Evolutionary conservation across 2,329 filamentous ascomycete genomes (phyloP).

Genomic region (Hortaea werneckii): DNA sequence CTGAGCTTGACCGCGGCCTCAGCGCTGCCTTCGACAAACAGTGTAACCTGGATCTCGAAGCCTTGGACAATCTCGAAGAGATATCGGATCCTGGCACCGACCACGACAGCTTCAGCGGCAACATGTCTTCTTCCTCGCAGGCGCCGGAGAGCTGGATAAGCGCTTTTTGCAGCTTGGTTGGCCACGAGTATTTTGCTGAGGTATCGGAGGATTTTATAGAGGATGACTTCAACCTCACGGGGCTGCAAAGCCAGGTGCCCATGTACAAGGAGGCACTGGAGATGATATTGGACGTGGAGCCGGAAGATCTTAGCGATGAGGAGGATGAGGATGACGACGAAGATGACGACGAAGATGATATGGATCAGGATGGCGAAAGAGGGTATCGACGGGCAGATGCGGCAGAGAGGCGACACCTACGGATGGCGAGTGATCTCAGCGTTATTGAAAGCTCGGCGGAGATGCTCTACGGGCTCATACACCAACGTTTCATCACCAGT

Average conservation of each 20-base stretch:
- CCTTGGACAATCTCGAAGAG: conserved; percentile 6
- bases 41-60: conserved; percentile 16
- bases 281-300: conserved; percentile 98
- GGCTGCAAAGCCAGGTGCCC: conserved; percentile 84
- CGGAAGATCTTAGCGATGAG: conserved; percentile 84
- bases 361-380: conserved; percentile 46
- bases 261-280: conserved; percentile 99
- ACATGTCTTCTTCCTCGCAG: conserved; percentile 50
- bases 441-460: conserved; percentile 97
- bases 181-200: conserved; percentile 98
- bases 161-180: conserved; percentile 88
- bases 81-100: neutral
- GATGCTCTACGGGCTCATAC: conserved; percentile 93
- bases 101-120: conserved; percentile 21
- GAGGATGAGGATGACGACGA: conserved; percentile 62
- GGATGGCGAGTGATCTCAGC: conserved; percentile 84
- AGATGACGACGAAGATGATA: conserved; percentile 39
- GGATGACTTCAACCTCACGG: conserved; percentile 98
- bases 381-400: conserved; percentile 27
- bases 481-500: conserved; percentile 96
- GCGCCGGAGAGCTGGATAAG: conserved; percentile 90
- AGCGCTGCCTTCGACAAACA: conserved; percentile 20
- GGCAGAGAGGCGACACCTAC: conserved; percentile 65
- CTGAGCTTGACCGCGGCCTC: conserved; percentile 9
- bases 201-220: conserved; percentile 99